phyloP scores from a whole-genome alignment of 2,329 filamentous ascomycete genomes.

The Cladosporium halotolerans region DNA sequence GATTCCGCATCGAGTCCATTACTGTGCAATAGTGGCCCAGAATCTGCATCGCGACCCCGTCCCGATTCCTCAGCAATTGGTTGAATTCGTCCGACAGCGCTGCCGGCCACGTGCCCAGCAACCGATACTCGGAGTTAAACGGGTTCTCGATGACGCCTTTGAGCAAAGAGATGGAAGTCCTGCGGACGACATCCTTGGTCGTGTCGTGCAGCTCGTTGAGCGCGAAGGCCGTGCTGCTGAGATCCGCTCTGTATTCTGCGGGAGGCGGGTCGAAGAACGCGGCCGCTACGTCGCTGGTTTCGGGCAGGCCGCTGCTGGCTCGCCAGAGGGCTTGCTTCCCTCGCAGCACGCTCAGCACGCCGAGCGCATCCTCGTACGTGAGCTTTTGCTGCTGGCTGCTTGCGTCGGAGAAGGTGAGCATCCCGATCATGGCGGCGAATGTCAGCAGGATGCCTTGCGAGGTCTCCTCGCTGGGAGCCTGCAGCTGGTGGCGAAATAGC shows the following conservation, averaged over 20 bases:
- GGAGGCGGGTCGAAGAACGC: slow-evolving; percentile 6
- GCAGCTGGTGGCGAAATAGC: slow-evolving; percentile 18
- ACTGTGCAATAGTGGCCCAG: slow-evolving; percentile 7
- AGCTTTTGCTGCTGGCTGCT: background rate
- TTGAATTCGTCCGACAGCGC: background rate
- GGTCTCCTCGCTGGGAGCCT: background rate
- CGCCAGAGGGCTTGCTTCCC: slow-evolving; percentile 9
- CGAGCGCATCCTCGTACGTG: background rate
- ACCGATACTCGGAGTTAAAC: background rate
- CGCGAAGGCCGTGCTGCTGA: background rate
- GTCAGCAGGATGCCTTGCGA: background rate
- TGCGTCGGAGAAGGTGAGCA: slow-evolving; percentile 10
- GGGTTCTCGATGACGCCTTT: background rate
- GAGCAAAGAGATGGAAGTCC: background rate
- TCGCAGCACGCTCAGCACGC: background rate
- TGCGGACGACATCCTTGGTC: background rate
- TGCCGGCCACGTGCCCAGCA: slow-evolving; percentile 5
- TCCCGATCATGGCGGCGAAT: slow-evolving; percentile 1
- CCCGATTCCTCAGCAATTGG: background rate
- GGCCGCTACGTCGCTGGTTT: background rate
- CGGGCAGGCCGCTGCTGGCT: background rate
- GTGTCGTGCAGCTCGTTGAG: background rate
- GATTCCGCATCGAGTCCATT: background rate
- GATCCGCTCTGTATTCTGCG: background rate
- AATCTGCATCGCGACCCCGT: background rate